Evolutionary conservation across 1,284 basidiomycete species (phyloP).

Genomic region (Pseudozyma hubeiensis): DNA sequence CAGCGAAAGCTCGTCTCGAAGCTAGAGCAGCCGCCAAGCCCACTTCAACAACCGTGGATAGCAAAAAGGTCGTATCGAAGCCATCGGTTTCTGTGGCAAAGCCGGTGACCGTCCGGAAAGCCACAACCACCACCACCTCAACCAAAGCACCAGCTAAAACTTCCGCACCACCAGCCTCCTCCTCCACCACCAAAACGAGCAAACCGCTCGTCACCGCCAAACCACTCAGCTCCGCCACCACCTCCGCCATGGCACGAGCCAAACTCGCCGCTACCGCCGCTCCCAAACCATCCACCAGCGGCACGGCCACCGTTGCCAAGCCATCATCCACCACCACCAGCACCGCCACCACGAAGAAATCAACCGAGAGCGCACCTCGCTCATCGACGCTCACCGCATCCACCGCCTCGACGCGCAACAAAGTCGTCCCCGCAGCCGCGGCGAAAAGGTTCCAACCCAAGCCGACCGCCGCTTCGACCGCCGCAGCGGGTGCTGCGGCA

Average conservation of each 20-base stretch:
- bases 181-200: neutral
- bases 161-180: slow-evolving; percentile 4
- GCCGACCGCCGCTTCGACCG: slow-evolving; percentile 7
- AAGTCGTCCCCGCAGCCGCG: slow-evolving; percentile 23
- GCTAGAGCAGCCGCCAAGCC: slow-evolving; percentile 5
- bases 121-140: neutral
- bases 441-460: slow-evolving; percentile 35
- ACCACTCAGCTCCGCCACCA: neutral
- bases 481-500: neutral
- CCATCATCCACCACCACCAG: neutral
- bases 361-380: neutral
- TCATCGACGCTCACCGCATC: slow-evolving; percentile 28
- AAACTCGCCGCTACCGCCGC: slow-evolving; percentile 3
- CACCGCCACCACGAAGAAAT: neutral
- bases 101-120: neutral
- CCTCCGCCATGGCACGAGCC: slow-evolving; percentile 6
- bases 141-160: slow-evolving; percentile 5
- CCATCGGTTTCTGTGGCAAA: neutral
- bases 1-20: slow-evolving; percentile 29
- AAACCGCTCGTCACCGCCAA: slow-evolving; percentile 1
- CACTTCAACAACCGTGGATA: neutral
- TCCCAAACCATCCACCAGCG: neutral
- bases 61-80: neutral
- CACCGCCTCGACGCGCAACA: slow-evolving; percentile 43
- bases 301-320: neutral